phyloP scores from a whole-genome alignment of 208 protist species.

The Trichomonas gallinae region DNA sequence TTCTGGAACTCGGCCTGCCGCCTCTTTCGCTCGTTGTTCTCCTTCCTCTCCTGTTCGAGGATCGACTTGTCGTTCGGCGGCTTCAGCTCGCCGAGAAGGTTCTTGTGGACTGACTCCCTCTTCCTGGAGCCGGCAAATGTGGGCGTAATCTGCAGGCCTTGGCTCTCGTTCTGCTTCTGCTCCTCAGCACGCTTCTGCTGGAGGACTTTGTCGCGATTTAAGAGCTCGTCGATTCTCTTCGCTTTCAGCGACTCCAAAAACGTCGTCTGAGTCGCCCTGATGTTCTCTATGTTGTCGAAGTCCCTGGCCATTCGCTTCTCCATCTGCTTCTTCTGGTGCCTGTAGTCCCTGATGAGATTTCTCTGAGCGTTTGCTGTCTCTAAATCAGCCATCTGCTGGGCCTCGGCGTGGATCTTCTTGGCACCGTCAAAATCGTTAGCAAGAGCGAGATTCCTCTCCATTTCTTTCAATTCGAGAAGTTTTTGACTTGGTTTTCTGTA shows the following conservation, averaged over 20 bases:
- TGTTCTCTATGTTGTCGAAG: not conserved
- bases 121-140: not conserved
- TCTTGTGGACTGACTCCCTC: not conserved
- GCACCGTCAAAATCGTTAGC: not conserved
- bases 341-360: not conserved
- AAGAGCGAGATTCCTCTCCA: not conserved
- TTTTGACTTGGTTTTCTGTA: not conserved
- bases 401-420: not conserved
- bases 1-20: not conserved
- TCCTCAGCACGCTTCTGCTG: not conserved
- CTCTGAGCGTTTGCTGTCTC: not conserved
- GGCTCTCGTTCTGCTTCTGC: not conserved
- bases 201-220: not conserved
- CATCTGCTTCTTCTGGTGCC: not conserved
- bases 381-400: not conserved
- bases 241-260: not conserved
- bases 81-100: not conserved
- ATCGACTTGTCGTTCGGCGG: not conserved
- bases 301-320: not conserved
- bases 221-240: not conserved
- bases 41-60: not conserved
- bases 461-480: not conserved
- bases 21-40: not conserved
- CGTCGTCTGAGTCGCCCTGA: not conserved
- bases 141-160: not conserved